Percentiles rank a stretch among this genome's conserved stretches.
phyloP scores from a whole-genome alignment of 169 alveolate species.

The Neospora caninum region DNA sequence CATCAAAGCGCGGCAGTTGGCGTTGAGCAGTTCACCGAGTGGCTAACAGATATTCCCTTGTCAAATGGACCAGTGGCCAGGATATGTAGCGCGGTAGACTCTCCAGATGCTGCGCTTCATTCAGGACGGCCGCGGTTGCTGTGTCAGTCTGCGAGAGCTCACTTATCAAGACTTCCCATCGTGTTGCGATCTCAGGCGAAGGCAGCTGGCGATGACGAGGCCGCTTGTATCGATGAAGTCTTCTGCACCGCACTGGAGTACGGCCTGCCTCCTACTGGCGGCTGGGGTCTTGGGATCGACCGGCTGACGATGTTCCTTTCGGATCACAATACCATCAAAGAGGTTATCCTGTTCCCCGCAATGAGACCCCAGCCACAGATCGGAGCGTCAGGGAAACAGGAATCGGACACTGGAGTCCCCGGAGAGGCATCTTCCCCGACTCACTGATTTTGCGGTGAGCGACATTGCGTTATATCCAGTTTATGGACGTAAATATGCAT shows the following conservation, averaged over 20 bases:
- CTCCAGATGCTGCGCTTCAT: too few species aligned
- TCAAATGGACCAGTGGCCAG: too few species aligned
- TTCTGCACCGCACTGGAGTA: constrained; percentile 95
- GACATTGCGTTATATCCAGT: too few species aligned
- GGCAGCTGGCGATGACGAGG: constrained; percentile 80
- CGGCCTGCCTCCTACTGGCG: constrained; percentile 99
- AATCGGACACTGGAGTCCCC: background rate
- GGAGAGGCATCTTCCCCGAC: background rate
- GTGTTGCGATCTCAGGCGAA: constrained; percentile 56
- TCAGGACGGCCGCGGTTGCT: too few species aligned
- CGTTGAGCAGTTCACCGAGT: too few species aligned
- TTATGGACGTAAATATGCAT: too few species aligned
- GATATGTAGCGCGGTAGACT: too few species aligned
- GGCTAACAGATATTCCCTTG: too few species aligned
- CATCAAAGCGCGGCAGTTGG: too few species aligned
- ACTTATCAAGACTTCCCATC: too few species aligned
- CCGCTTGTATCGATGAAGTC: constrained; percentile 74
- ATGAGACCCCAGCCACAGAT: constrained; percentile 80
- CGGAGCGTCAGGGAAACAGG: constrained; percentile 28
- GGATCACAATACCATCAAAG: constrained; percentile 95
- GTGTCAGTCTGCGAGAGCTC: too few species aligned
- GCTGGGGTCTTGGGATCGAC: constrained; percentile 99
- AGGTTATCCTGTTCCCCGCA: constrained; percentile 98
- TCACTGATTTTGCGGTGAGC: too few species aligned
- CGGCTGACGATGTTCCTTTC: constrained; percentile 96